Conservation (phyloP, 345 rosid genomes). For the Citrus mangshanensis region DNA sequence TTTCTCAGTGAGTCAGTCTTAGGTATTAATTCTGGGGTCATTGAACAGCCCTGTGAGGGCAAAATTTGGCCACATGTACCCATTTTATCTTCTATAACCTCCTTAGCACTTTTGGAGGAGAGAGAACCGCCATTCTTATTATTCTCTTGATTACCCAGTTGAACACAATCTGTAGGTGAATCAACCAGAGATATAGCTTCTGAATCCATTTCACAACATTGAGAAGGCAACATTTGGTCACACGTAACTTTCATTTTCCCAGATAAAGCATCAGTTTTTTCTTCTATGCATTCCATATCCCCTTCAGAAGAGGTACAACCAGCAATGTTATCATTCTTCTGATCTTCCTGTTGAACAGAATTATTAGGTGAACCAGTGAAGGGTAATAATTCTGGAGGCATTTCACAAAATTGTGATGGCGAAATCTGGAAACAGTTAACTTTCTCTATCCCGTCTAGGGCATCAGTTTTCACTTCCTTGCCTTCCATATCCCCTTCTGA, state of each 20-base stretch:
- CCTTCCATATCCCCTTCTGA: neutral
- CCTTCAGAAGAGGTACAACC: slow-evolving; percentile 3
- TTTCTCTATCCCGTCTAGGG: neutral
- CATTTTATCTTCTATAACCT: neutral
- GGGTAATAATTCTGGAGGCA: slow-evolving; percentile 2
- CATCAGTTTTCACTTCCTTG: slow-evolving; percentile 16
- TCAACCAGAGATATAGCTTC: neutral
- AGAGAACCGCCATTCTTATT: neutral
- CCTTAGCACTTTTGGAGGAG: slow-evolving; percentile 8
- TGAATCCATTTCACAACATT: slow-evolving; percentile 1
- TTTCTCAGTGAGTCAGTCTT: slow-evolving; percentile 6
- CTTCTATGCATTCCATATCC: slow-evolving; percentile 2
- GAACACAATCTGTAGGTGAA: slow-evolving; percentile 5
- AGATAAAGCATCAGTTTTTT: slow-evolving; percentile 9
- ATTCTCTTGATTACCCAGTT: slow-evolving; percentile 10
- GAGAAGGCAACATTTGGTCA: slow-evolving; percentile 9
- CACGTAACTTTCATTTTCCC: neutral
- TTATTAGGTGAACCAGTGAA: slow-evolving; percentile 5
- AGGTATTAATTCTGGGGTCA: slow-evolving; percentile 1
- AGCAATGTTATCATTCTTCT: slow-evolving; percentile 8
- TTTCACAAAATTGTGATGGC: slow-evolving; percentile 2
- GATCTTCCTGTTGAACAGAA: slow-evolving; percentile 9
- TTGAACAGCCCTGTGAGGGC: slow-evolving; percentile 7
- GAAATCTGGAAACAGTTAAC: neutral
- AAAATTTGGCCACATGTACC: neutral